phyloP scores from a whole-genome alignment of 495 filamentous ascomycete species.

The Neurospora sp. region DNA sequence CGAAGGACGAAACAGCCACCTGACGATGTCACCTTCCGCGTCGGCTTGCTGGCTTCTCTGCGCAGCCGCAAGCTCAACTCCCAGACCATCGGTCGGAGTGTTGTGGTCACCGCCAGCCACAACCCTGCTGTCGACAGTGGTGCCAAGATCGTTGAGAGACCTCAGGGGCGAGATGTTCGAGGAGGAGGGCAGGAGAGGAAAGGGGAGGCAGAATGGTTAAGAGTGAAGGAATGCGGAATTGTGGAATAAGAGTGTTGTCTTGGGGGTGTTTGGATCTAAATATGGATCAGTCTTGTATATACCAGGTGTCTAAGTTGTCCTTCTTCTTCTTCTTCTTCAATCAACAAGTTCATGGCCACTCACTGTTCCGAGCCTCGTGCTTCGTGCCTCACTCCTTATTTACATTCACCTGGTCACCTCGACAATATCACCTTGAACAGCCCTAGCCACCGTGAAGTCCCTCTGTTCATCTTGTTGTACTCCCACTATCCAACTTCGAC shows the following conservation, averaged over 20 bases:
- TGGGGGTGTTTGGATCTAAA: not conserved
- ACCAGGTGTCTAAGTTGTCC: not conserved
- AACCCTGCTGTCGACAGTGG: constrained; percentile 42
- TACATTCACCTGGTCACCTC: no score
- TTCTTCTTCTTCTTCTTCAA: not conserved
- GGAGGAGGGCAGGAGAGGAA: not conserved
- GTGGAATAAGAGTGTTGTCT: not conserved
- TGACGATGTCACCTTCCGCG: constrained; percentile 64
- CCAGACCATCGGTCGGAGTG: constrained; percentile 65
- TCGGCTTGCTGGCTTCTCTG: constrained; percentile 78
- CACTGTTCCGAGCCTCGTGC: not conserved
- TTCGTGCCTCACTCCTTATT: no score
- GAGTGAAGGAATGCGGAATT: not conserved
- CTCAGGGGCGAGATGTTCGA: not conserved
- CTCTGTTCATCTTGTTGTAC: no score
- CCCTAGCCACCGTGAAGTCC: no score
- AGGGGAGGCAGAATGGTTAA: not conserved
- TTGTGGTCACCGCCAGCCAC: constrained; percentile 98
- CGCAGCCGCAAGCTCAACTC: constrained; percentile 81
- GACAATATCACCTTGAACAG: no score
- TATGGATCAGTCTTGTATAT: not conserved
- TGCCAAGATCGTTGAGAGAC: not conserved
- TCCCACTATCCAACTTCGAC: no score
- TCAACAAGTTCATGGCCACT: not conserved
- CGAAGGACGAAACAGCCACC: not conserved